Percentiles rank a stretch among this genome's conserved stretches.
Evolutionary conservation across 345 rosid species (phyloP).

Genomic region (Brassica carinata): DNA sequence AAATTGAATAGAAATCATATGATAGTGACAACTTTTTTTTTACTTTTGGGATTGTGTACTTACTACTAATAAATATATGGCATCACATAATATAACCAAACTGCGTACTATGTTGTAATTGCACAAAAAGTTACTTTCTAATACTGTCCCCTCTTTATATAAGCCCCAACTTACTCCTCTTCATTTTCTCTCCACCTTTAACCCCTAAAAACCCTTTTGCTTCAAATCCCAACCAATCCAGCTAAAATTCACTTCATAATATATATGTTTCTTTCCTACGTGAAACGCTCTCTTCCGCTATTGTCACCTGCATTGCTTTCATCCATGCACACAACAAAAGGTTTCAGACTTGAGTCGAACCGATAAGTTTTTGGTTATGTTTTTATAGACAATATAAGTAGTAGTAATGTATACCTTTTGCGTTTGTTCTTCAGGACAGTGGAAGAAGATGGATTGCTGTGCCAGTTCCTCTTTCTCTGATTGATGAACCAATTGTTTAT

Average conservation of each 20-base stretch:
- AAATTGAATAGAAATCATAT: neutral
- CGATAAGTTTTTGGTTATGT: neutral
- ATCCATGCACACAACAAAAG: constrained; percentile 37
- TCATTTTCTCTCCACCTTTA: constrained; percentile 9
- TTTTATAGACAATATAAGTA: neutral
- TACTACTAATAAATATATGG: constrained; percentile 24
- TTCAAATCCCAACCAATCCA: constrained; percentile 21
- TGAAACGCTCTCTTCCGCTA: constrained; percentile 55
- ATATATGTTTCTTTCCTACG: constrained; percentile 36
- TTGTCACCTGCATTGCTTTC: constrained; percentile 95
- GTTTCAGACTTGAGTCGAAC: constrained; percentile 35
- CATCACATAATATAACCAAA: constrained; percentile 36
- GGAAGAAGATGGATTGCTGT: constrained; percentile 86
- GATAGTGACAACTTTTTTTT: neutral
- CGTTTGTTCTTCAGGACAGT: constrained; percentile 82
- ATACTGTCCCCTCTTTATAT: constrained; percentile 37
- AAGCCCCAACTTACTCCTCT: constrained; percentile 12
- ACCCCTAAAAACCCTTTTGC: constrained; percentile 28
- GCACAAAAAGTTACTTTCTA: constrained; percentile 40
- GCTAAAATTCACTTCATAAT: constrained; percentile 13
- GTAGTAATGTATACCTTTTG: constrained; percentile 62
- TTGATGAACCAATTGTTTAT: constrained; percentile 99
- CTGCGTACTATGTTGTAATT: constrained; percentile 37
- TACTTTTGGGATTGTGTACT: constrained; percentile 30
- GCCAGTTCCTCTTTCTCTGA: constrained; percentile 99